phyloP scores from a whole-genome alignment of 2,329 filamentous ascomycete genomes.

The Xylariaceae sp. region DNA sequence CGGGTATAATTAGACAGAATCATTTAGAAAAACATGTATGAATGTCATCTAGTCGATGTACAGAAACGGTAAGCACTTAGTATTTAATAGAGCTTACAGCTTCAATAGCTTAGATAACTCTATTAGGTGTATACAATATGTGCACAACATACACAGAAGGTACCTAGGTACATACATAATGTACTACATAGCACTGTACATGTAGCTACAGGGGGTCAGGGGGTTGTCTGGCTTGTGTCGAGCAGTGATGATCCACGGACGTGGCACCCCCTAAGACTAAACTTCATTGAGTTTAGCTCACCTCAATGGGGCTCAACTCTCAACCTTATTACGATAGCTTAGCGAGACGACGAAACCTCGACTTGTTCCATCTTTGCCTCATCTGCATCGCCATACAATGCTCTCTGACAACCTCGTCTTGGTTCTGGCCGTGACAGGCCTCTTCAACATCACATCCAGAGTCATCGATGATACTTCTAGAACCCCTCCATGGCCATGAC shows the following conservation, averaged over 20 bases:
- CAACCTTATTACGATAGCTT: conserved; percentile 33
- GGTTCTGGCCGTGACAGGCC: conserved; percentile 1
- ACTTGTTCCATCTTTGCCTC: conserved; percentile 53
- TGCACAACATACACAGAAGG: no score
- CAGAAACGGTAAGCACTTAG: background rate
- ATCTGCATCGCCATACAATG: conserved; percentile 38
- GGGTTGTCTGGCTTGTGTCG: conserved; percentile 25
- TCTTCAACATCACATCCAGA: background rate
- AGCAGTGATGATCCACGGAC: conserved; percentile 29
- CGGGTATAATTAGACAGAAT: no score
- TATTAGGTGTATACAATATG: no score
- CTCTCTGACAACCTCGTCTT: conserved; percentile 22
- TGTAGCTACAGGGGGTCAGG: conserved; percentile 17
- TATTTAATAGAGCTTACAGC: no score
- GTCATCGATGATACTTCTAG: conserved; percentile 2
- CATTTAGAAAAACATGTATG: no score
- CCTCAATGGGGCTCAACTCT: conserved; percentile 25
- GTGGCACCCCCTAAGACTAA: conserved; percentile 27
- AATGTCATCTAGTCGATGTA: no score
- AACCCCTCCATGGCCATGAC: background rate
- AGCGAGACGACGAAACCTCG: conserved; percentile 47
- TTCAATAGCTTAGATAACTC: no score
- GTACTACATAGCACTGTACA: background rate
- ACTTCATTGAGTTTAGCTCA: conserved; percentile 17
- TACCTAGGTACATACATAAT: background rate